Base-by-base conservation (phyloP, 495 filamentous ascomycete species). In the Hypoxylon lienhwacheense region DNA sequence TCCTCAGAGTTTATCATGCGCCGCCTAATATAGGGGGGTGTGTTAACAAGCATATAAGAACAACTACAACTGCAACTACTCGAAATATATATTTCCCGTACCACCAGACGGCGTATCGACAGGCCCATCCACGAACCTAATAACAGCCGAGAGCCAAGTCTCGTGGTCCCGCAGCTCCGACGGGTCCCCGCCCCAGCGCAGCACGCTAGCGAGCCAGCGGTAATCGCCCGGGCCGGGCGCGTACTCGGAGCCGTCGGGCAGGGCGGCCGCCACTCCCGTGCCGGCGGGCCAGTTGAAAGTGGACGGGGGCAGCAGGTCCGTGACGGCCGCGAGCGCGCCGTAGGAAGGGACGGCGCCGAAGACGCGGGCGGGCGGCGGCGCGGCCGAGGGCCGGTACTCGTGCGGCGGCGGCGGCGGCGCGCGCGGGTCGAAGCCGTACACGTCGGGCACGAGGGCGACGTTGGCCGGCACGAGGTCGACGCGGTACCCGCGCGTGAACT, bases 381-480 rank as follows among this genome's bases (percentile, higher is more conserved):
- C 22, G 1, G 21, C 14, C 1, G 59, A 55, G 17, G 62, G 53
- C 12, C 16, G 24, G 20, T 65, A 65, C 2, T 50, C 36, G n/a
- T 50, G 35, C 1, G 22, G 24, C 17, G 54, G 24, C 1, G 53
- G 32, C 7, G 39, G 35, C 1, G 22, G 24, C 17, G 54, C 29
- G 3, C 48, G 32, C 7, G 39, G 42, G 25, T 65, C 50, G 17
- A 59, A 65, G 3, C 58, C 62, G 17, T 65, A 65, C 2, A 58
- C n/a, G 19, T 63, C 41, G 6, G 58, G 59, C 3, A 22, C 47
- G 4, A 63, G 47, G 17, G 39, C 50, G 10, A 60, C 63, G 26
- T 65, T 59, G 1, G 62, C 58, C 0, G 62, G 62, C 1, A 65
- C 40, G 5, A 65, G 11, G 26, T 63, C 58, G 19, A 65, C 49